Percentiles rank a stretch among this genome's conserved stretches.
Evolutionary conservation across 1,284 basidiomycete species (phyloP).

Genomic region (Ganoderma sinense): DNA sequence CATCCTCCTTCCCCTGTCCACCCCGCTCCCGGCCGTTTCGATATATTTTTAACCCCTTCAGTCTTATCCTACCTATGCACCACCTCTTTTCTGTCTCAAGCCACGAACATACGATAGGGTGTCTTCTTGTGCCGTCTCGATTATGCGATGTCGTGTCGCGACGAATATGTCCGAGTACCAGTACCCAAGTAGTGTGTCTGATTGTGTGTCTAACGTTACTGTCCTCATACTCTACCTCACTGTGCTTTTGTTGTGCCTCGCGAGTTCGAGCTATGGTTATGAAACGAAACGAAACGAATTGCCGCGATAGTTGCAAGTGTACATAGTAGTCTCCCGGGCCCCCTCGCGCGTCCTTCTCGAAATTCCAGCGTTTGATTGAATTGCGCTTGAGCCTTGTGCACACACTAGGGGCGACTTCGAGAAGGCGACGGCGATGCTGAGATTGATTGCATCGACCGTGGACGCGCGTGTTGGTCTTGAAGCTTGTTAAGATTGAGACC

Average conservation of each 20-base stretch:
- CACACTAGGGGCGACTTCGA: not conserved
- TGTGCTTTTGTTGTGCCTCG: not conserved
- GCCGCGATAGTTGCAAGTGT: not conserved
- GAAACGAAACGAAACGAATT: not conserved
- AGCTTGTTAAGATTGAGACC: too few species aligned
- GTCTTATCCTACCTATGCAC: slow-evolving; percentile 15
- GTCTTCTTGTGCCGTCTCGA: slow-evolving; percentile 17
- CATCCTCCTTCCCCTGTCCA: not conserved
- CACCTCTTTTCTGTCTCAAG: slow-evolving; percentile 1
- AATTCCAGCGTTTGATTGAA: not conserved
- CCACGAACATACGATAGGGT: slow-evolving; percentile 26
- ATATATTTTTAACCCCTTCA: slow-evolving; percentile 32
- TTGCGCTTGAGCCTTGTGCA: not conserved
- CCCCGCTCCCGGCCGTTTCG: slow-evolving; percentile 20
- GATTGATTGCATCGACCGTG: not conserved
- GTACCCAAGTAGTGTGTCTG: slow-evolving; percentile 7
- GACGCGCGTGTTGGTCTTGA: not conserved
- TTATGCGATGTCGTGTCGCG: slow-evolving; percentile 7
- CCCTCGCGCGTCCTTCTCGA: not conserved
- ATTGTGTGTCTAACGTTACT: not conserved
- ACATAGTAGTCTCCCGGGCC: not conserved
- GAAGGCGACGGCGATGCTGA: not conserved
- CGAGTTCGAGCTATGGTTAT: not conserved
- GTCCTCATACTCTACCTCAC: not conserved
- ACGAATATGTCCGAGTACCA: slow-evolving; percentile 7